phyloP scores from a whole-genome alignment of 148 eudicot genomes.

The Silene conica region DNA sequence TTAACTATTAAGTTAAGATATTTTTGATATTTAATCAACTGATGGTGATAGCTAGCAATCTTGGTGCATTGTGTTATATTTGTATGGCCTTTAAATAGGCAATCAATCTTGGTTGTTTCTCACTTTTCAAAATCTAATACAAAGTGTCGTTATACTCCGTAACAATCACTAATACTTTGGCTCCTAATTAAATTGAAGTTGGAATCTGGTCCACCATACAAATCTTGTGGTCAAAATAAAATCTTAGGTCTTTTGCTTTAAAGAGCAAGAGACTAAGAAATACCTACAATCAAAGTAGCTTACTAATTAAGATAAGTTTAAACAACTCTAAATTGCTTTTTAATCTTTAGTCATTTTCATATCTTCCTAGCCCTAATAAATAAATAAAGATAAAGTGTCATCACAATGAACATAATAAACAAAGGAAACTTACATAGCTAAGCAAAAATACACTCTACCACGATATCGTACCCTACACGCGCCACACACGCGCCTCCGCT shows the following conservation, averaged over 20 bases:
- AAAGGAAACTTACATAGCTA: background rate
- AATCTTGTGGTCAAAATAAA: slow-evolving; percentile 7
- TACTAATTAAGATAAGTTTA: slow-evolving; percentile 16
- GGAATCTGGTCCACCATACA: background rate
- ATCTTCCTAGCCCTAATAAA: background rate
- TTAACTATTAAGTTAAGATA: too few species aligned
- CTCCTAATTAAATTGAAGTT: background rate
- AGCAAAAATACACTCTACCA: background rate
- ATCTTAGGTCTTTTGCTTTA: slow-evolving; percentile 20
- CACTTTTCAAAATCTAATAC: too few species aligned
- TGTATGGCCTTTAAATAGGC: too few species aligned
- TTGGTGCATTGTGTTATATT: too few species aligned
- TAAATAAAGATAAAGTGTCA: slow-evolving; percentile 4
- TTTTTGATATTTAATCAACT: too few species aligned
- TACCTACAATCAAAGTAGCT: slow-evolving; percentile 8
- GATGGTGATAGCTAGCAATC: too few species aligned
- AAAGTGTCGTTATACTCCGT: background rate
- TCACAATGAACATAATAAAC: slow-evolving; percentile 6
- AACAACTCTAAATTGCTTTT: slow-evolving; percentile 15
- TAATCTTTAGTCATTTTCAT: slow-evolving; percentile 8
- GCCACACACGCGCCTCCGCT: background rate
- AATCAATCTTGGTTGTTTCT: too few species aligned
- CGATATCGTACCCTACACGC: background rate
- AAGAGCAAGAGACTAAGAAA: slow-evolving; percentile 10
- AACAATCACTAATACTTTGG: background rate